These are phyloP conservation scores for Micractinium conductrix DNA, from an alignment of 139 green algal genomes.

Conservation along the genomic window DNA sequence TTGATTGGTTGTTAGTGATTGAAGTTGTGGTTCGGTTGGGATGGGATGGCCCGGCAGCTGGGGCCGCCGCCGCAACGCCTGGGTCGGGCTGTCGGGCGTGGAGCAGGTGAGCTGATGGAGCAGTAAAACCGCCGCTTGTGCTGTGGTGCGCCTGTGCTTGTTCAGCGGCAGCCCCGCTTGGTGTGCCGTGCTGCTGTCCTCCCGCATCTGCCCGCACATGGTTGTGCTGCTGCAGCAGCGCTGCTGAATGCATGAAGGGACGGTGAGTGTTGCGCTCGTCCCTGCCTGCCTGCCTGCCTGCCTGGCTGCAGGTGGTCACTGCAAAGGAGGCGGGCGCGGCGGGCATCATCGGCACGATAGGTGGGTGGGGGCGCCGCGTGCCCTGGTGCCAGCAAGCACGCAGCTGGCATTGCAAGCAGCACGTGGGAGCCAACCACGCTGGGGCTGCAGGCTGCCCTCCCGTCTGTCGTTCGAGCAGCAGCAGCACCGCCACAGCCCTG, in stretches of 20 bases:
- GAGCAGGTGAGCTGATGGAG: background rate
- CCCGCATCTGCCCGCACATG: background rate
- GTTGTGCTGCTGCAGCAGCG: too few relatives aligned
- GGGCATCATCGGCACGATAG: conserved; percentile 67
- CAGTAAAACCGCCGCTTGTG: background rate
- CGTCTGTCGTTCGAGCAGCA: too few relatives aligned
- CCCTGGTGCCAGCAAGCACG: too few relatives aligned
- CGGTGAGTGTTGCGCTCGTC: too few relatives aligned
- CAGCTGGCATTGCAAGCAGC: too few relatives aligned
- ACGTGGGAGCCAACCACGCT: too few relatives aligned
- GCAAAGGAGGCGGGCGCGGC: conserved; percentile 81
- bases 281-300: background rate
- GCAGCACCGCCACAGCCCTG: too few relatives aligned
- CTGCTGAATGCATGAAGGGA: too few relatives aligned
- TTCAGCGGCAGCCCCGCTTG: background rate
- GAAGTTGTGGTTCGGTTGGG: background rate
- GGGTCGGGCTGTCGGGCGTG: background rate
- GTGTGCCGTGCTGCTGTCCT: background rate
- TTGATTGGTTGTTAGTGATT: background rate
- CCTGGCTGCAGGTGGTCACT: conserved; percentile 63
- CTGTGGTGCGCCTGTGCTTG: background rate
- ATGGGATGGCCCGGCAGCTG: background rate
- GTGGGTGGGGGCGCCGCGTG: too few relatives aligned
- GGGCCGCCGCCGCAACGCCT: background rate
- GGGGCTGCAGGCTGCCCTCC: too few relatives aligned